These are phyloP conservation scores for Venturia effusa DNA, from an alignment of 2,329 filamentous ascomycete species.

Conservation along the genomic window DNA sequence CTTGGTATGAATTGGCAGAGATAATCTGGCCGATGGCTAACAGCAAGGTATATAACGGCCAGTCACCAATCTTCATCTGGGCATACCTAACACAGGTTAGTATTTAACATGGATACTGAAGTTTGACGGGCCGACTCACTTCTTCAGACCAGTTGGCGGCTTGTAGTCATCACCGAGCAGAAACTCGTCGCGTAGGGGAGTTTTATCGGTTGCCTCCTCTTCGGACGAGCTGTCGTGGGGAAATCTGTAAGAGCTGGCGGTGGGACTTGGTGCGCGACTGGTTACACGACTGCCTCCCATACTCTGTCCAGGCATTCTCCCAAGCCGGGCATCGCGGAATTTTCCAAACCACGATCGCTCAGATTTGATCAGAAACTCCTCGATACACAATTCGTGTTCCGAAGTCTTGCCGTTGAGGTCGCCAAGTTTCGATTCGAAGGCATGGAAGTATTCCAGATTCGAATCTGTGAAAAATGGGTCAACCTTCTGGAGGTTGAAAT, in stretches of 20 bases:
- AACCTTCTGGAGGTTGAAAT: slow-evolving; percentile 54
- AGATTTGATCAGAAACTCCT: slow-evolving; percentile 52
- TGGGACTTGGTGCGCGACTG: not conserved
- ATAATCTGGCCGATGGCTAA: slow-evolving; percentile 53
- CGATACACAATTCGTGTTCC: slow-evolving; percentile 49
- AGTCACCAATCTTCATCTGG: slow-evolving; percentile 45
- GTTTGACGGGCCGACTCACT: slow-evolving; percentile 12
- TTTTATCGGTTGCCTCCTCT: slow-evolving; percentile 10
- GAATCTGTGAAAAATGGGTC: slow-evolving; percentile 58
- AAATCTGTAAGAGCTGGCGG: slow-evolving; percentile 17
- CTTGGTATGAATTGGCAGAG: slow-evolving; percentile 56
- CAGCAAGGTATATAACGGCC: slow-evolving; percentile 52
- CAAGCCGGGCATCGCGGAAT: slow-evolving; percentile 22
- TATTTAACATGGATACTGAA: not conserved
- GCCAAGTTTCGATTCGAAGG: slow-evolving; percentile 44
- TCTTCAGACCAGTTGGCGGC: slow-evolving; percentile 17
- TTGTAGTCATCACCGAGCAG: slow-evolving; percentile 17
- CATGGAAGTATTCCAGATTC: slow-evolving; percentile 48
- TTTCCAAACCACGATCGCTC: slow-evolving; percentile 57
- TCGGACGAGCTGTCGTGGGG: slow-evolving; percentile 26
- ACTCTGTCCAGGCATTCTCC: not conserved
- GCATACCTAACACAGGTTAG: not conserved
- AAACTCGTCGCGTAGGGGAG: slow-evolving; percentile 13
- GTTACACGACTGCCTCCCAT: not conserved
- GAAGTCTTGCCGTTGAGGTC: slow-evolving; percentile 37